Percentiles rank a stretch among this genome's conserved stretches.
Conservation (phyloP, 2,329 filamentous ascomycete genomes). For the Rachicladosporium sp. region DNA sequence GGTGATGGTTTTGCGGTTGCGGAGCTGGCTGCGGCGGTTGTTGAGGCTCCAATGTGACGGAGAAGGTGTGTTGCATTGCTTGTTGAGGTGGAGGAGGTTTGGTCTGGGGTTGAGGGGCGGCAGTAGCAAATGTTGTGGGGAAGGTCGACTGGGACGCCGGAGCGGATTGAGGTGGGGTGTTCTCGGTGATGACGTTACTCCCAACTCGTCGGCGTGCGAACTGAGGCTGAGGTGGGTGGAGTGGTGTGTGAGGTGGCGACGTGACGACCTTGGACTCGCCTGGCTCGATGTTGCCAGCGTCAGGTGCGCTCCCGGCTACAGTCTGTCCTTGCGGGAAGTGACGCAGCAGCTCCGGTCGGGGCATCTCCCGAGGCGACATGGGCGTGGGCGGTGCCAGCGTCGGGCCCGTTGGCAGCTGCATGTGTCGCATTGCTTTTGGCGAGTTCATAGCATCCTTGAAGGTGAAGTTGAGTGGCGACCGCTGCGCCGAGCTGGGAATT, state of each 20-base stretch:
- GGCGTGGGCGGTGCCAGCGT: slow-evolving; percentile 38
- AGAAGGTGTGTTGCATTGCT: slow-evolving; percentile 8
- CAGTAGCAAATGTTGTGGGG: slow-evolving; percentile 24
- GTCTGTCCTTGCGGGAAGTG: slow-evolving; percentile 31
- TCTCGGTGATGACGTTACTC: slow-evolving; percentile 26
- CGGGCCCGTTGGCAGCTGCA: slow-evolving; percentile 18
- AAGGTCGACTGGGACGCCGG: slow-evolving; percentile 38
- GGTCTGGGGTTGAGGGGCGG: slow-evolving; percentile 3
- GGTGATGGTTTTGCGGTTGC: slow-evolving; percentile 7
- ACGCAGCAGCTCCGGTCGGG: slow-evolving; percentile 13
- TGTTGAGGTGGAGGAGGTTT: slow-evolving; percentile 9
- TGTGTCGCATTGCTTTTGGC: slow-evolving; percentile 31
- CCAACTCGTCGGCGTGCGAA: slow-evolving; percentile 20
- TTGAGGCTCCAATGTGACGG: neutral
- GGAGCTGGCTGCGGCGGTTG: slow-evolving; percentile 6
- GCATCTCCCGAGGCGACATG: slow-evolving; percentile 31
- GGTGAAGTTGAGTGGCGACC: slow-evolving; percentile 34
- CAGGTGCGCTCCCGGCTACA: slow-evolving; percentile 20
- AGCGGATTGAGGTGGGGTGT: slow-evolving; percentile 39
- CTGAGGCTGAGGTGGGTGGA: slow-evolving; percentile 15
- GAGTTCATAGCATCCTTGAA: slow-evolving; percentile 38
- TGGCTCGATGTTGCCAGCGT: slow-evolving; percentile 11
- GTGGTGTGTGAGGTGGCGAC: slow-evolving; percentile 36
- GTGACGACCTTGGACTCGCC: slow-evolving; percentile 17
- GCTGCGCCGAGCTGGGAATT: slow-evolving; percentile 32